Evolutionary conservation across 2,329 filamentous ascomycete genomes (phyloP).

Genomic region (Neonectria neomacrospora): DNA sequence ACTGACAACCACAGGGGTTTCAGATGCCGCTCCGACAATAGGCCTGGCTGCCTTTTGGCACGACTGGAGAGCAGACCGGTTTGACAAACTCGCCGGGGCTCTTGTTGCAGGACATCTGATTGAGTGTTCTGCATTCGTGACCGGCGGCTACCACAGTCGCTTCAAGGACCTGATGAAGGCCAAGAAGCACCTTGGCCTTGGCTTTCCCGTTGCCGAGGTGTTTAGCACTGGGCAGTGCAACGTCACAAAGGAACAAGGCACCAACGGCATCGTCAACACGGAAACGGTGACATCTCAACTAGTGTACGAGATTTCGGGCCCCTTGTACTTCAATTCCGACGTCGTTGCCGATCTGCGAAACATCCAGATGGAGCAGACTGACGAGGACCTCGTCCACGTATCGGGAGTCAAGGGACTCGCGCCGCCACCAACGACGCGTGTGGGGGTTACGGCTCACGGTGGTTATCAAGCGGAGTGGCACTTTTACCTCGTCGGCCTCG

Average conservation of each 20-base stretch:
- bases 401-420: constrained; percentile 28
- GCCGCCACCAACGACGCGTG: constrained; percentile 35
- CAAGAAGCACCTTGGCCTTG: constrained; percentile 47
- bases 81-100: constrained; percentile 23
- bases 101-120: constrained; percentile 27
- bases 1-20: constrained; percentile 54
- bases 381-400: constrained; percentile 44
- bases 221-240: constrained; percentile 52
- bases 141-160: constrained; percentile 28
- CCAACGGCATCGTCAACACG: constrained; percentile 37
- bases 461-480: constrained; percentile 57
- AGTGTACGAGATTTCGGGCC: constrained; percentile 53
- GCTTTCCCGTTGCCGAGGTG: constrained; percentile 63
- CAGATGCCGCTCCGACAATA: constrained; percentile 57
- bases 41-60: constrained; percentile 27
- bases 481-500: constrained; percentile 53
- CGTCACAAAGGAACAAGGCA: constrained; percentile 43
- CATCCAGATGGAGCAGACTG: constrained; percentile 58
- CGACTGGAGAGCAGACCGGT: constrained; percentile 17
- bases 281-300: constrained; percentile 47
- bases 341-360: constrained; percentile 25
- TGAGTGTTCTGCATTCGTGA: constrained; percentile 27
- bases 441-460: constrained; percentile 55
- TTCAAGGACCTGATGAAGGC: constrained; percentile 25
- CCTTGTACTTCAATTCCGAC: constrained; percentile 45